Evolutionary conservation across 257 asterid species (phyloP).

Genomic region (Handroanthus guayacan): DNA sequence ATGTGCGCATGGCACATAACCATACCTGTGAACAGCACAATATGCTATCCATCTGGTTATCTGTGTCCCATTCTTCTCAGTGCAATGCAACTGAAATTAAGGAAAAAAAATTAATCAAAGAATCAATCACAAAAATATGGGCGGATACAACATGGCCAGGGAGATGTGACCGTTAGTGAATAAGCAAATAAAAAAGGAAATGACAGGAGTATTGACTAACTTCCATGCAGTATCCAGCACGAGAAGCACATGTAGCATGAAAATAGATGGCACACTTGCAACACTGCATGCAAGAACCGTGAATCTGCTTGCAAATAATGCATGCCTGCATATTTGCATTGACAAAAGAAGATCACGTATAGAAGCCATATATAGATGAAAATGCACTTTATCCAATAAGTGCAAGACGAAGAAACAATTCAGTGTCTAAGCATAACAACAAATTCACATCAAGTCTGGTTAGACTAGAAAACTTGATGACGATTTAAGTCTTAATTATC

Average conservation of each 20-base stretch:
- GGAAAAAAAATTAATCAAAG: constrained; percentile 33
- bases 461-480: constrained; percentile 21
- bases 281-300: constrained; percentile 93
- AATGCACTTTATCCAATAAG: neutral
- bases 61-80: constrained; percentile 76
- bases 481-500: constrained; percentile 10
- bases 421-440: neutral
- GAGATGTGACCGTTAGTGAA: constrained; percentile 12
- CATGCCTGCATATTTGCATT: constrained; percentile 70
- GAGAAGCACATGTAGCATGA: constrained; percentile 90
- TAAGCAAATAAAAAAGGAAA: constrained; percentile 20
- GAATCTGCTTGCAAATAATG: constrained; percentile 83
- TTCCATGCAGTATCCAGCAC: constrained; percentile 94
- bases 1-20: constrained; percentile 10
- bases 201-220: constrained; percentile 53
- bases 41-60: constrained; percentile 80
- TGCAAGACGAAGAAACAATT: constrained; percentile 1
- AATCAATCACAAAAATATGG: constrained; percentile 22
- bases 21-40: constrained; percentile 88
- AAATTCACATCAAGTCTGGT: constrained; percentile 23
- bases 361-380: neutral
- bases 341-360: neutral
- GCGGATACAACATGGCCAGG: constrained; percentile 12
- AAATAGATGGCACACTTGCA: constrained; percentile 86
- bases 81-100: constrained; percentile 75